Conservation (phyloP, 2,329 filamentous ascomycete species). For the Thelonectria blattea region DNA sequence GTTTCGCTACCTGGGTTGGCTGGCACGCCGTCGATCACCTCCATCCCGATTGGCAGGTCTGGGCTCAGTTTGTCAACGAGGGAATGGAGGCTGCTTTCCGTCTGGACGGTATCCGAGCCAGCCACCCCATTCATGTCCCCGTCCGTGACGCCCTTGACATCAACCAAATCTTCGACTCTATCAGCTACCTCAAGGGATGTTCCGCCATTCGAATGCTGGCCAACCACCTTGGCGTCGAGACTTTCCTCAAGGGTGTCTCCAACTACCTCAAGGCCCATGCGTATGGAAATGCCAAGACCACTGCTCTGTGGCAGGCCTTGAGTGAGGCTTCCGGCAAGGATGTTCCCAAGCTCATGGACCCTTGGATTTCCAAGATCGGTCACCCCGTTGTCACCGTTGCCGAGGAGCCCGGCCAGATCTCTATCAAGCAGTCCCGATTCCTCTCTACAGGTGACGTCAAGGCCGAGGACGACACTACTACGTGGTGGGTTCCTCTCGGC, state of each 20-base stretch:
- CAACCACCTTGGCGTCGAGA: constrained; percentile 84
- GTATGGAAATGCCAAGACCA: constrained; percentile 89
- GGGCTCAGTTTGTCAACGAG: constrained; percentile 97
- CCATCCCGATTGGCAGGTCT: constrained; percentile 96
- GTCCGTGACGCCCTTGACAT: constrained; percentile 93
- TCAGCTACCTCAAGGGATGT: constrained; percentile 96
- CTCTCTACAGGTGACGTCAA: constrained; percentile 90
- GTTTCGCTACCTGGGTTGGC: constrained; percentile 97
- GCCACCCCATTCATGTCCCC: constrained; percentile 94
- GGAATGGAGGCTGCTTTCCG: constrained; percentile 90
- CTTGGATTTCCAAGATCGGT: constrained; percentile 95
- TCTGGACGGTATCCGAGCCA: constrained; percentile 87
- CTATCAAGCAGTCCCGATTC: constrained; percentile 86
- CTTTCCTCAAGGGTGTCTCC: constrained; percentile 88
- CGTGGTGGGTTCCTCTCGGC: constrained; percentile 94
- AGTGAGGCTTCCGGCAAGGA: constrained; percentile 87
- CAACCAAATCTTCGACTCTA: constrained; percentile 97
- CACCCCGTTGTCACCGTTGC: constrained; percentile 88
- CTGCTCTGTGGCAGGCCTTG: constrained; percentile 88
- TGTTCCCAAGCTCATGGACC: constrained; percentile 85
- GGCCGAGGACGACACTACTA: constrained; percentile 86
- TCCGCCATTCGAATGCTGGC: constrained; percentile 97
- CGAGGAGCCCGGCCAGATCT: constrained; percentile 83
- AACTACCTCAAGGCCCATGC: constrained; percentile 88
- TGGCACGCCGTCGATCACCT: constrained; percentile 92